Evolutionary conservation across 2,329 filamentous ascomycete species (phyloP).

Genomic region (Penicillium sp.): DNA sequence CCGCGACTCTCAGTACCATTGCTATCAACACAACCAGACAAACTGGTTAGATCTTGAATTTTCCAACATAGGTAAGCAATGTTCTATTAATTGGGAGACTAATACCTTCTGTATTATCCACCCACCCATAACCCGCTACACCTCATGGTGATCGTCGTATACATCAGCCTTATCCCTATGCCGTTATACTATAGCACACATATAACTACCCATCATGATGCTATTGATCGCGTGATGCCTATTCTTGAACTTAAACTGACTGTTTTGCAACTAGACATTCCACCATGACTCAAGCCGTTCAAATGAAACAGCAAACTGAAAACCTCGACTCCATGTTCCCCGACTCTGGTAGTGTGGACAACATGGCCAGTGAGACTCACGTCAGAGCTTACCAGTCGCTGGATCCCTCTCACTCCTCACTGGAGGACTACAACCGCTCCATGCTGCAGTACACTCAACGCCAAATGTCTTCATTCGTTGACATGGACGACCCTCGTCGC

Average conservation of each 20-base stretch:
- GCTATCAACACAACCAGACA: background rate
- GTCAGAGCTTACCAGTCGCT: conserved; percentile 19
- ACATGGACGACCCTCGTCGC: conserved; percentile 21
- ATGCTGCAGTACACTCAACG: conserved; percentile 41
- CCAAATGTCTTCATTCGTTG: conserved; percentile 36
- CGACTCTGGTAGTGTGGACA: conserved; percentile 14
- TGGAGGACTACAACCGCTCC: conserved; percentile 41
- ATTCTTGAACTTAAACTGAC: conserved; percentile 3
- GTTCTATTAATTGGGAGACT: background rate
- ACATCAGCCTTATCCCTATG: background rate
- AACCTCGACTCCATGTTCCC: conserved; percentile 19
- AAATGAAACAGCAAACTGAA: conserved; percentile 19
- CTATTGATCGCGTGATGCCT: background rate
- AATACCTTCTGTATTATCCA: background rate
- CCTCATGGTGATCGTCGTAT: background rate
- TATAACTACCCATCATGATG: background rate
- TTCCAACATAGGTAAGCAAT: conserved; percentile 13
- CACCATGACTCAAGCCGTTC: conserved; percentile 20
- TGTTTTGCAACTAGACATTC: background rate
- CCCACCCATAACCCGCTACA: background rate
- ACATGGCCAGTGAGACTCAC: conserved; percentile 15
- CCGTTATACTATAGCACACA: background rate
- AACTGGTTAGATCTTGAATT: background rate
- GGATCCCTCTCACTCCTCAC: conserved; percentile 25
- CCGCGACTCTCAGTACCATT: background rate